Conservation (phyloP, 2,329 filamentous ascomycete genomes). For the Ophiostoma ips region DNA sequence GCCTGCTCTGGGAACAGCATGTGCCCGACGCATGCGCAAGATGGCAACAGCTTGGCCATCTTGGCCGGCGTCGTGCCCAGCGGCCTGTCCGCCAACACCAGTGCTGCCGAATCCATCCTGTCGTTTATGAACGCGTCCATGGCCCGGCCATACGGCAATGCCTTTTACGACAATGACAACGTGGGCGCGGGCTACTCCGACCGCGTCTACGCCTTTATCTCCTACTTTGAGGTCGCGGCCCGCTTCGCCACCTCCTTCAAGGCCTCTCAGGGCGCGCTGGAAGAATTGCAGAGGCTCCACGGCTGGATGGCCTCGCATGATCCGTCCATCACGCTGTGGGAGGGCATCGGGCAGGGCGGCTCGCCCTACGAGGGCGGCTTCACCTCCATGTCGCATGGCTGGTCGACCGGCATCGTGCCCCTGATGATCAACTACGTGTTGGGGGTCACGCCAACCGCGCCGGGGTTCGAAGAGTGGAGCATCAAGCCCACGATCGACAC, state of each 20-base stretch:
- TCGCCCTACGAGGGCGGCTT: slow-evolving; percentile 30
- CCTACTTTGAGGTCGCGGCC: slow-evolving; percentile 38
- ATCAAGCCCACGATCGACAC: slow-evolving; percentile 24
- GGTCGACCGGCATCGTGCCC: slow-evolving; percentile 36
- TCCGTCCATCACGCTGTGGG: slow-evolving; percentile 35
- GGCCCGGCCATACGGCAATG: slow-evolving; percentile 30
- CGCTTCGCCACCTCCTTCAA: slow-evolving; percentile 22
- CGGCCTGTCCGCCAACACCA: slow-evolving; percentile 15
- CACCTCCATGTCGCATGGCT: slow-evolving; percentile 37
- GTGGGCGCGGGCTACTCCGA: slow-evolving; percentile 23
- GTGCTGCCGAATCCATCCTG: slow-evolving; percentile 22
- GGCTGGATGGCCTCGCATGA: slow-evolving; percentile 36
- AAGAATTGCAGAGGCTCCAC: slow-evolving; percentile 32
- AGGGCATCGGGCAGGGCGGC: slow-evolving; percentile 32
- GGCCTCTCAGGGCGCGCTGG: slow-evolving; percentile 17
- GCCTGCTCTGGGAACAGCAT: slow-evolving; percentile 15
- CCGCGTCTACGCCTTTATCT: slow-evolving; percentile 37
- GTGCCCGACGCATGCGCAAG: slow-evolving; percentile 31
- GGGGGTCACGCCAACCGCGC: slow-evolving; percentile 29
- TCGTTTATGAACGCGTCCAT: slow-evolving; percentile 25
- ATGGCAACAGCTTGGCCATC: slow-evolving; percentile 35
- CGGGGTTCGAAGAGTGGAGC: slow-evolving; percentile 29
- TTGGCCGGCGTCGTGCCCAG: slow-evolving; percentile 22
- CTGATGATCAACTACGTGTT: slow-evolving; percentile 31
- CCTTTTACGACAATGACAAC: slow-evolving; percentile 34